Base-by-base conservation (phyloP, 495 filamentous ascomycete genomes). In the Tuber calosporum region DNA sequence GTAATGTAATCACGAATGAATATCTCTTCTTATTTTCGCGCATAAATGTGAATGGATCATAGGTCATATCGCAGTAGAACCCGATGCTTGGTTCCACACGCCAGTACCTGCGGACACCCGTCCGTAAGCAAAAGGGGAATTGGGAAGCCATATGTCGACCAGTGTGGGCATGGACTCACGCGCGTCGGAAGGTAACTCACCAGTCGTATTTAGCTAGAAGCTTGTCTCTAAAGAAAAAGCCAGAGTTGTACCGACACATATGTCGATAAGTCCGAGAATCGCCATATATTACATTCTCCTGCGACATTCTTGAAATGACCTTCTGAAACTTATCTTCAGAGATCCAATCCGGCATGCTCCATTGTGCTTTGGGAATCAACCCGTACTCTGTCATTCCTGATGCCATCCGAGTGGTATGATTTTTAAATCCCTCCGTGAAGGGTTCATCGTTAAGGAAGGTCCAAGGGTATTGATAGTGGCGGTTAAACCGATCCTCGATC, bases 191-290 rank as follows among this genome's bases (percentile, higher is more conserved):
- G 83, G 97, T 93, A 58, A 96, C 95, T 74, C 94, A 93, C 95
- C 95, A 99, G 86, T 99, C 97, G 86, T 92, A 99, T 74, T 94
- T 83, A 69, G 86, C 84, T 41, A 98, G 88, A 2, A 91, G 92
- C 0, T 93, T 92, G 84, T 98, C 95, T 80, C 93, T 92, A 86
- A 95, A 97, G 87, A 99, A 99, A 82, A 97, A 86, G 77, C 95
- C 95, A 80, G 91, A 94, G 86, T 99, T 99, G 93, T 95, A 99
- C 69, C 95, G 90, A 83, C 95, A 99, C 95, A 99, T 99, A 83
- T 97, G 92, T 82, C 97, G 93, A 85, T 99, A 99, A 72, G 92
- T 96, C 70, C 92, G 81, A 85, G 90, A 92, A 73, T 88, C 86
- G 74, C 90, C 92, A 82, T 98, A 99, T 82, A 98, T 94, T 66